phyloP scores from a whole-genome alignment of 345 rosid species.

The Raphanus raphanistrum region DNA sequence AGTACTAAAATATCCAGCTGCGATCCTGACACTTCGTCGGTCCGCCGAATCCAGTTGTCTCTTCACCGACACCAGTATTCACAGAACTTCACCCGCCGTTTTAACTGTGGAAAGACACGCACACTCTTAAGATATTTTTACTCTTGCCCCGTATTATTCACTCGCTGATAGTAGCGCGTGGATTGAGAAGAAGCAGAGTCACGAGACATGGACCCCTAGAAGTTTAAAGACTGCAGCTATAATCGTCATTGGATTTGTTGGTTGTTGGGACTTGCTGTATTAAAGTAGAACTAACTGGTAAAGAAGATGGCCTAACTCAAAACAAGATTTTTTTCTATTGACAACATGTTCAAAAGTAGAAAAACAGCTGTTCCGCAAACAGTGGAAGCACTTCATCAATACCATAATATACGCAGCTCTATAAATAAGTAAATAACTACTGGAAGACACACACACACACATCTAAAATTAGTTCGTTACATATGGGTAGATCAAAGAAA shows the following conservation, averaged over 20 bases:
- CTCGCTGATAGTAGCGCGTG: background rate
- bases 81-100: background rate
- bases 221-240: background rate
- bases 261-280: background rate
- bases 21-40: constrained; percentile 22
- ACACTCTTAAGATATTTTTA: too few species aligned
- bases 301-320: background rate
- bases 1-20: background rate
- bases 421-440: background rate
- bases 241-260: constrained; percentile 3
- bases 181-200: background rate
- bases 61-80: constrained; percentile 35
- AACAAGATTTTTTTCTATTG: background rate
- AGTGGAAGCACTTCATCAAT: background rate
- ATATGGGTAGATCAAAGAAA: background rate
- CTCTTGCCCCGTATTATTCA: background rate
- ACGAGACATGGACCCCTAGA: background rate
- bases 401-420: background rate
- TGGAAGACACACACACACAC: background rate
- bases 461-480: background rate
- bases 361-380: background rate
- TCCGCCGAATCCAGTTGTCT: constrained; percentile 32
- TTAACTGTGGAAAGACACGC: background rate
- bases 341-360: background rate
- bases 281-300: background rate